Base-by-base conservation (phyloP, 1,284 basidiomycete species). In the Porogramme epimiltina region DNA sequence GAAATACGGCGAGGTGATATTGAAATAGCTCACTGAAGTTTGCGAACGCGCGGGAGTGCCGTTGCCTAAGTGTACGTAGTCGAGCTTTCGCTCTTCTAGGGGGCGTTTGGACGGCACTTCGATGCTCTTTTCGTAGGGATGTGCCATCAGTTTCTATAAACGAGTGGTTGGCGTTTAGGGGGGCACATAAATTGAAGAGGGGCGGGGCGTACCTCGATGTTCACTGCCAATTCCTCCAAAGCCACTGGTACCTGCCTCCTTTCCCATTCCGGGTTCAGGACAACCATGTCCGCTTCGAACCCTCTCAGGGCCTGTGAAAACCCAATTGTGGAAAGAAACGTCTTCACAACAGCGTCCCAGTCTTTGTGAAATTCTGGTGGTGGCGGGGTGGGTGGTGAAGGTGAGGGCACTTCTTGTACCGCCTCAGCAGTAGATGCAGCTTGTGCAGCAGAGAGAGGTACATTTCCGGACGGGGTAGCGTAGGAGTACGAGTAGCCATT, bases 241-340 rank as follows among this genome's bases (percentile, higher is more conserved):
- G 86, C 86, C 0, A 59, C 64, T 4, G 82, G 81, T 1, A 90
- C 70, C 23, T 71, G 72, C 49, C 75, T 71, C 42, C 72, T 71
- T 66, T 91, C 88, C 76, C 80, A 87, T 0, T 82, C 80, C 0
- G 75, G 63, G 55, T 84, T 90, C 69, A 91, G 67, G 4, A 89
- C 76, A 9, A 91, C 64, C 70, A 91, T 79, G 61, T 91, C 89
- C 20, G 76, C 69, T 61, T 88, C 83, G 52, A 91, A 82, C 0
- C 84, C 89, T 42, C 72, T 72, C 28, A 83, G 61, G 0, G 86
- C 75, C 62, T 90, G 85, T 2, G 70, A 74, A 16, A 91, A 65
- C 1, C 86, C 84, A 5, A 82, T 73, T 44, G 76, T 68, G 10
- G 69, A 62, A 47, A 89, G 62, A 50, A 91, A 90, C 1, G 70